Percentiles rank a stretch among this genome's conserved stretches.
Evolutionary conservation across 1,139 yeast genomes (phyloP).

Genomic region (Suhomyces coccinellae): DNA sequence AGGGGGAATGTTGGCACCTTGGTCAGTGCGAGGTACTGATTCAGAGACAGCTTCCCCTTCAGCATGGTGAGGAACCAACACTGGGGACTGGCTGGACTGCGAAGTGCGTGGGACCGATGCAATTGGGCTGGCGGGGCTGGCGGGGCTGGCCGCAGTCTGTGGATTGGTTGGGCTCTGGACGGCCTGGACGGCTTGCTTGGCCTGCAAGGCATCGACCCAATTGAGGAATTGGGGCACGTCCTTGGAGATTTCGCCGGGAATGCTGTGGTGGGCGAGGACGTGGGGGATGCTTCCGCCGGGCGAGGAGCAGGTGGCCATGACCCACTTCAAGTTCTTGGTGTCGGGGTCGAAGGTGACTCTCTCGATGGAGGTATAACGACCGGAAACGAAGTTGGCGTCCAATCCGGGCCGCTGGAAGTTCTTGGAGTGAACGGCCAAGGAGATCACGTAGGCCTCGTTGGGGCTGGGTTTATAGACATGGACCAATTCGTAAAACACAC

Average conservation of each 20-base stretch:
- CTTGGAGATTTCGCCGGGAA: conserved; percentile 58
- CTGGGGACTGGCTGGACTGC: neutral
- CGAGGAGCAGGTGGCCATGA: conserved; percentile 62
- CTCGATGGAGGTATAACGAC: conserved; percentile 62
- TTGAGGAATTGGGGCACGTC: conserved; percentile 66
- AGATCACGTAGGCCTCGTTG: conserved; percentile 48
- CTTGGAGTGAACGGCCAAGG: conserved; percentile 46
- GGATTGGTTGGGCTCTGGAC: conserved; percentile 1
- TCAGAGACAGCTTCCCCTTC: neutral
- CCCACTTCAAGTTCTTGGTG: conserved; percentile 52
- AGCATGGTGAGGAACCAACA: neutral
- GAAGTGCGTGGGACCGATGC: neutral
- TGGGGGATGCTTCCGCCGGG: conserved; percentile 69
- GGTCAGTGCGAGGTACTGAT: neutral
- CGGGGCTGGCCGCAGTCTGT: conserved; percentile 1
- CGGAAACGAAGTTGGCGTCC: conserved; percentile 32
- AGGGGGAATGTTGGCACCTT: neutral
- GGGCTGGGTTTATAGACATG: conserved; percentile 39
- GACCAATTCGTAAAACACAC: conserved; percentile 64
- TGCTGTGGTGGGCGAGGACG: conserved; percentile 57
- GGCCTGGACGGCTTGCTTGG: conserved; percentile 11
- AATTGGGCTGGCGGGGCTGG: neutral
- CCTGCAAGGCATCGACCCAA: conserved; percentile 35
- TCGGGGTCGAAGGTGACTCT: conserved; percentile 41
- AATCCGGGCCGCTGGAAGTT: conserved; percentile 16